Evolutionary conservation across 2,329 filamentous ascomycete species (phyloP).

Genomic region (Paecilomyces fulvus): DNA sequence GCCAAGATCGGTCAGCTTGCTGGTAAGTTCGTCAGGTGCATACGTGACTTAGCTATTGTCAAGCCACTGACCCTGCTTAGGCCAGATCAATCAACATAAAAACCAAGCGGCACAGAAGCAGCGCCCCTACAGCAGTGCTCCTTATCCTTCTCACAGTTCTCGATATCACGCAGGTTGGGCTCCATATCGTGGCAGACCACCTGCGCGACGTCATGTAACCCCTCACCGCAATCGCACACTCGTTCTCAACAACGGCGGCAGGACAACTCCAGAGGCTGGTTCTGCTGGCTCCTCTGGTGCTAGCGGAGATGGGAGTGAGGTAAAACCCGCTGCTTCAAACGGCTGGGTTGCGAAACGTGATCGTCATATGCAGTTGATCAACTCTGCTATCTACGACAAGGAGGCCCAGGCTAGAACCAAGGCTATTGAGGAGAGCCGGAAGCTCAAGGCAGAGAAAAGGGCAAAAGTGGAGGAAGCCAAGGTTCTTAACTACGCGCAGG

Average conservation of each 20-base stretch:
- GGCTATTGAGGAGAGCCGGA: slow-evolving; percentile 62
- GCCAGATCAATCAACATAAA: slow-evolving; percentile 73
- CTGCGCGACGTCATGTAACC: slow-evolving; percentile 27
- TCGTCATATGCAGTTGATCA: slow-evolving; percentile 75
- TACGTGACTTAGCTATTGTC: slow-evolving; percentile 35
- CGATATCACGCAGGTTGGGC: slow-evolving; percentile 31
- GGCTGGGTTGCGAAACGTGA: slow-evolving; percentile 66
- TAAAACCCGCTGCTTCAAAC: slow-evolving; percentile 20
- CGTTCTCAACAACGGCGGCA: slow-evolving; percentile 49
- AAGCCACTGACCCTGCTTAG: slow-evolving; percentile 32
- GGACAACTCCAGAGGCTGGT: slow-evolving; percentile 14
- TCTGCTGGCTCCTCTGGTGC: slow-evolving; percentile 16
- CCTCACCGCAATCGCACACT: slow-evolving; percentile 52
- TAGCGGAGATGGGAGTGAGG: slow-evolving; percentile 21
- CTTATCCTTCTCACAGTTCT: slow-evolving; percentile 16
- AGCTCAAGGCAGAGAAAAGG: slow-evolving; percentile 44
- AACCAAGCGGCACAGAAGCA: slow-evolving; percentile 38
- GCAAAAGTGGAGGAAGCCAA: slow-evolving; percentile 43
- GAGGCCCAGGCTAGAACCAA: slow-evolving; percentile 59
- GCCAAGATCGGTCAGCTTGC: slow-evolving; percentile 49
- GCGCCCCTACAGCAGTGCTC: slow-evolving; percentile 14
- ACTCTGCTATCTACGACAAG: slow-evolving; percentile 67
- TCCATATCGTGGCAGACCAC: slow-evolving; percentile 36
- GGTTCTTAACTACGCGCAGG: slow-evolving; percentile 32
- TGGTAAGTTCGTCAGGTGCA: slow-evolving; percentile 34